Conservation (phyloP, 129 eudicot species). For the Arctium lappa region DNA sequence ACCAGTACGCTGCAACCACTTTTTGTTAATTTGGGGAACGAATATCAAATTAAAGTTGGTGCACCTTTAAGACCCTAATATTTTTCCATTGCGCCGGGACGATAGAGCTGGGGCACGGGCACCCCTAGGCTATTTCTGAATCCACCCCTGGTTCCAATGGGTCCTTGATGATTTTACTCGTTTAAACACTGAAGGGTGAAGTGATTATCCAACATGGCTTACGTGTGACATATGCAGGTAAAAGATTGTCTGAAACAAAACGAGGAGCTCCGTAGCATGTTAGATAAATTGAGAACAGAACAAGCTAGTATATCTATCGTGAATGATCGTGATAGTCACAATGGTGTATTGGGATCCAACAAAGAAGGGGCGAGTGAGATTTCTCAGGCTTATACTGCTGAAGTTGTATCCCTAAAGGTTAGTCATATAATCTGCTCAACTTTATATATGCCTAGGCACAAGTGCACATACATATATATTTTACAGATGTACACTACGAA, state of each 20-base stretch:
- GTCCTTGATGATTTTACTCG: not conserved
- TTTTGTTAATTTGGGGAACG: too few relatives aligned
- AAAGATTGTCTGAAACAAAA: slow-evolving; percentile 78
- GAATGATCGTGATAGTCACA: slow-evolving; percentile 25
- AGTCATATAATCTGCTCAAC: slow-evolving; percentile 21
- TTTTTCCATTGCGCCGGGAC: too few relatives aligned
- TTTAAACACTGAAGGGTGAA: not conserved
- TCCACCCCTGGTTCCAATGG: not conserved
- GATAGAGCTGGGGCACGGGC: too few relatives aligned
- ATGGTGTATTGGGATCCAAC: slow-evolving; percentile 22
- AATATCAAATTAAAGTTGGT: too few relatives aligned
- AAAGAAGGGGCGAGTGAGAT: slow-evolving; percentile 30
- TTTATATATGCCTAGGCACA: not conserved
- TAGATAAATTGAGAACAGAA: slow-evolving; percentile 65
- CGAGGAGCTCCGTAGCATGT: slow-evolving; percentile 75
- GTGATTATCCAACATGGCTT: not conserved
- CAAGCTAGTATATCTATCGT: slow-evolving; percentile 42
- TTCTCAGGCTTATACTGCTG: slow-evolving; percentile 42
- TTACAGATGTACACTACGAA: not conserved
- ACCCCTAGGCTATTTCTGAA: too few relatives aligned
- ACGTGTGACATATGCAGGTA: slow-evolving; percentile 49
- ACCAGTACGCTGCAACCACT: too few relatives aligned
- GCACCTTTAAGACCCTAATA: too few relatives aligned
- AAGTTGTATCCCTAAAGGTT: slow-evolving; percentile 69
- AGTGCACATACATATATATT: not conserved